A percentile compares a stretch with the other conserved stretches of the same genome.
Conservation (phyloP, 2,329 filamentous ascomycete genomes). For the Neonectria coccinea region DNA sequence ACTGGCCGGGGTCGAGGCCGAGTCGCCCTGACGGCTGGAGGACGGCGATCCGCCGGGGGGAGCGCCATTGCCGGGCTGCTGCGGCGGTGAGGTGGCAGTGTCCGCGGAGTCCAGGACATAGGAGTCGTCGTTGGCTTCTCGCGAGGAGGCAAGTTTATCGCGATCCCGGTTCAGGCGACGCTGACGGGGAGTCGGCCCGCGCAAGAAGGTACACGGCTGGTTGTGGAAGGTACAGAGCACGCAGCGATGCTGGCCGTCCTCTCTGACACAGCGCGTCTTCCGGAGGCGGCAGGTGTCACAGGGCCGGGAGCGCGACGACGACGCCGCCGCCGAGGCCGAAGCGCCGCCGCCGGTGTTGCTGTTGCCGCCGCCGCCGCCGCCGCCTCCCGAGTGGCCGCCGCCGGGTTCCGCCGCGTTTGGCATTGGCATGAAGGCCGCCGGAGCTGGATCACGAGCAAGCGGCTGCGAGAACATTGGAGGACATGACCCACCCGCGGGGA, state of each 20-base stretch:
- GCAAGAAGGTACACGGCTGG: conserved; percentile 73
- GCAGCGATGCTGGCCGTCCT: conserved; percentile 69
- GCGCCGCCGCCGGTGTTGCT: conserved; percentile 19
- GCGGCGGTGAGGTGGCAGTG: conserved; percentile 33
- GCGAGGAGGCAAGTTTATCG: conserved; percentile 31
- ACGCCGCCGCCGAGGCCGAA: conserved; percentile 13
- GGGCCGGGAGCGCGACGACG: conserved; percentile 54
- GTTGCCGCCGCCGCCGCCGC: conserved; percentile 17
- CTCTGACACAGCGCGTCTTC: conserved; percentile 74
- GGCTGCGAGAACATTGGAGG: conserved; percentile 41
- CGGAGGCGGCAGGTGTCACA: conserved; percentile 74
- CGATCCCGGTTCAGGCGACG: conserved; percentile 42
- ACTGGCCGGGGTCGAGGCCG: conserved; percentile 41
- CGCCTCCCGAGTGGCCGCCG: conserved; percentile 27
- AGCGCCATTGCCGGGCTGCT: conserved; percentile 10
- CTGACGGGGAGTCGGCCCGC: conserved; percentile 50
- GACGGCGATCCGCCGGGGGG: conserved; percentile 35
- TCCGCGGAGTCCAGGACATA: conserved; percentile 12
- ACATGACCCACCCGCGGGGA: conserved; percentile 37
- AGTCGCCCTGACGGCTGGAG: conserved; percentile 42
- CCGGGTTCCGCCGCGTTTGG: conserved; percentile 33
- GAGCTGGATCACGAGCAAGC: conserved; percentile 35
- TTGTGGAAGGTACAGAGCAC: conserved; percentile 75
- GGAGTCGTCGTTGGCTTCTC: conserved; percentile 36
- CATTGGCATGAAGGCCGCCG: conserved; percentile 32